Evolutionary conservation across 1,139 yeast genomes (phyloP).

Genomic region (Candida mesenterica): DNA sequence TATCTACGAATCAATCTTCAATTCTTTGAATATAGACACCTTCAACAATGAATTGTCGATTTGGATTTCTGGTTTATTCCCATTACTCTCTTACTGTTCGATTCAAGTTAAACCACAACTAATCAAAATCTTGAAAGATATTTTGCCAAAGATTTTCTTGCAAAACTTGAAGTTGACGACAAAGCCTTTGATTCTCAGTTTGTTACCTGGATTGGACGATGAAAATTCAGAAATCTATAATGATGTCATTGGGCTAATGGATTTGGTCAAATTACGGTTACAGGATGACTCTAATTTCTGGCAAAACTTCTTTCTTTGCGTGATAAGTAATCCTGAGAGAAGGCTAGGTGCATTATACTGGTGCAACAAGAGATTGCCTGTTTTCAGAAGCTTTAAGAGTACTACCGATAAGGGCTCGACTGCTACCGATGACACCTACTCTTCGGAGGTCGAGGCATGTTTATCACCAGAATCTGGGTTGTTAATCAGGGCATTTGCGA

Average conservation of each 20-base stretch:
- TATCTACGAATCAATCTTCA: conserved; percentile 70
- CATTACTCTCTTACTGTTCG: conserved; percentile 82
- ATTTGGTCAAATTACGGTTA: conserved; percentile 55
- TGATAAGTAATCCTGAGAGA: conserved; percentile 76
- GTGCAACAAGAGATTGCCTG: conserved; percentile 68
- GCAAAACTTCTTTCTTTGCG: conserved; percentile 74
- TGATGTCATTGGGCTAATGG: conserved; percentile 59
- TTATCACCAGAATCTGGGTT: conserved; percentile 79
- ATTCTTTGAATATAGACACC: conserved; percentile 50
- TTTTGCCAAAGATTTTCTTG: conserved; percentile 45
- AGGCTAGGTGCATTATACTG: conserved; percentile 82
- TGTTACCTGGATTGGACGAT: conserved; percentile 88
- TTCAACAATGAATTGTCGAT: conserved; percentile 53
- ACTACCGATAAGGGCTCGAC: conserved; percentile 3
- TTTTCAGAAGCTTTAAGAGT: conserved; percentile 25
- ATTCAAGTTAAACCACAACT: conserved; percentile 81
- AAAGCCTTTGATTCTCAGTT: conserved; percentile 68
- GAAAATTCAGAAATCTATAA: conserved; percentile 81
- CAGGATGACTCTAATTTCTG: conserved; percentile 77
- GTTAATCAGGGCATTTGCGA: conserved; percentile 67
- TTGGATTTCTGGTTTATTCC: conserved; percentile 91
- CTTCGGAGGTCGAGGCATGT: conserved; percentile 58
- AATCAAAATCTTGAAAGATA: conserved; percentile 56
- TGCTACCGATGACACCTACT: conserved; percentile 19
- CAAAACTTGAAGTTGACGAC: conserved; percentile 51